These are phyloP conservation scores for Omphalotus olearius DNA, from an alignment of 1,284 basidiomycete genomes.

Conservation along the genomic window DNA sequence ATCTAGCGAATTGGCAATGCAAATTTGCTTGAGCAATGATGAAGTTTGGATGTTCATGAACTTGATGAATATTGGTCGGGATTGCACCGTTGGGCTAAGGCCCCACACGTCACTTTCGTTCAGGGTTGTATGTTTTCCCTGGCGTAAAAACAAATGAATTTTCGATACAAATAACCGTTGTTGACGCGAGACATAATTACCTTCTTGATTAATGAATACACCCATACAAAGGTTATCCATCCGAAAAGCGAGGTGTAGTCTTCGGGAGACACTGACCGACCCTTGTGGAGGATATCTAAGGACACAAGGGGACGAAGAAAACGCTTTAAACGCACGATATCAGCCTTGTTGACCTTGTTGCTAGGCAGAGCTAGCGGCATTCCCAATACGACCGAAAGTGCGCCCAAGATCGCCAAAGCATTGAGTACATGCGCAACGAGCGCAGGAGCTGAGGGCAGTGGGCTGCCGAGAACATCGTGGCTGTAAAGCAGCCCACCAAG, in stretches of 20 bases:
- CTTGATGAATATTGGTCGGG: conserved; percentile 60
- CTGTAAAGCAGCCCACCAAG: conserved; percentile 49
- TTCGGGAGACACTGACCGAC: conserved; percentile 57
- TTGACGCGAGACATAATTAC: conserved; percentile 23
- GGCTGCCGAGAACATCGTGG: conserved; percentile 31
- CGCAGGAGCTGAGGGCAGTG: conserved; percentile 29
- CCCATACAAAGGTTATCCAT: conserved; percentile 82
- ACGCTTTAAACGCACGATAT: conserved; percentile 41
- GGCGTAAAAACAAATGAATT: not conserved
- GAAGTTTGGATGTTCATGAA: conserved; percentile 38
- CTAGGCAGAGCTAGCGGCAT: conserved; percentile 62
- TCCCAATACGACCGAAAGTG: conserved; percentile 41
- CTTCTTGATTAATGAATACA: conserved; percentile 59
- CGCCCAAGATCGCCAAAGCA: conserved; percentile 31
- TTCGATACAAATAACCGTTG: not conserved
- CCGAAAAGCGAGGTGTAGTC: conserved; percentile 73
- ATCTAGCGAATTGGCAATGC: conserved; percentile 67
- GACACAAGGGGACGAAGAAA: not conserved
- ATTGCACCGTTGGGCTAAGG: conserved; percentile 66
- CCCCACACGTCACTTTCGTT: conserved; percentile 70
- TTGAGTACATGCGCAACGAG: conserved; percentile 33
- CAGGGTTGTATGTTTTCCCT: conserved; percentile 59
- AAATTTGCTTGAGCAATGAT: conserved; percentile 1
- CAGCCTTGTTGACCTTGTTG: conserved; percentile 36
- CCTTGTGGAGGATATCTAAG: conserved; percentile 30